A percentile compares a stretch with the other conserved stretches of the same genome.
phyloP scores from a whole-genome alignment of 2,329 filamentous ascomycete genomes.

The Aspergillus hortae region DNA sequence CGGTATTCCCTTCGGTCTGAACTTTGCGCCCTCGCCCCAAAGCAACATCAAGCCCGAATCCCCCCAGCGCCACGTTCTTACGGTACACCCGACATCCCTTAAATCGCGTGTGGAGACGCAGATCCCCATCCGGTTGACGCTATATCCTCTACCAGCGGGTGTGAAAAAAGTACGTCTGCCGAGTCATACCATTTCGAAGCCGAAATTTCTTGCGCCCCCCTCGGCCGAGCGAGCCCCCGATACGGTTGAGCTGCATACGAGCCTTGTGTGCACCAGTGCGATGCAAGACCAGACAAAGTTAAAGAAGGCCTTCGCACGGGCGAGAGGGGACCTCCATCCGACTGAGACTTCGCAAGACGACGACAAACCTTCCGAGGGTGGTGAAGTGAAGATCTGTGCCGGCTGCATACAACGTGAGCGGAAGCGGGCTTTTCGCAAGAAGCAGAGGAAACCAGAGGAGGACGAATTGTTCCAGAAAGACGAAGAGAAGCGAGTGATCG shows the following conservation, averaged over 20 bases:
- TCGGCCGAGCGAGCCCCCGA: conserved; percentile 64
- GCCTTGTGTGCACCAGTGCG: conserved; percentile 86
- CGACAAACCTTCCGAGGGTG: conserved; percentile 76
- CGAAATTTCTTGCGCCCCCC: conserved; percentile 79
- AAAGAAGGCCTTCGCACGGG: conserved; percentile 63
- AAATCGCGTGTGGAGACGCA: conserved; percentile 97
- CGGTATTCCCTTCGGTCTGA: conserved; percentile 38
- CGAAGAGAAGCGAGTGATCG: conserved; percentile 76
- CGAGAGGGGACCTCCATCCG: conserved; percentile 42
- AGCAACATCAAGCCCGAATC: conserved; percentile 27
- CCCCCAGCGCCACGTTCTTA: conserved; percentile 45
- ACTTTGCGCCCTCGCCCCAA: conserved; percentile 27
- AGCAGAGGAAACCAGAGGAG: conserved; percentile 88
- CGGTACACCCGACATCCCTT: conserved; percentile 63
- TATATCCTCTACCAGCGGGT: conserved; percentile 70
- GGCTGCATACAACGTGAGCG: conserved; percentile 91
- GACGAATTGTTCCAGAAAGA: conserved; percentile 82
- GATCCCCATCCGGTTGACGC: conserved; percentile 78
- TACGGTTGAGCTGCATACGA: conserved; percentile 73
- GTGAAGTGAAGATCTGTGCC: conserved; percentile 86
- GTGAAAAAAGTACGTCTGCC: conserved; percentile 82
- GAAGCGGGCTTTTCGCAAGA: conserved; percentile 88
- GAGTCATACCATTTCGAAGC: conserved; percentile 87
- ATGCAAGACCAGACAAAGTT: conserved; percentile 70
- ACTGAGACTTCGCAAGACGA: conserved; percentile 58